Conservation (phyloP, 345 rosid species). For the Citrus glauca region DNA sequence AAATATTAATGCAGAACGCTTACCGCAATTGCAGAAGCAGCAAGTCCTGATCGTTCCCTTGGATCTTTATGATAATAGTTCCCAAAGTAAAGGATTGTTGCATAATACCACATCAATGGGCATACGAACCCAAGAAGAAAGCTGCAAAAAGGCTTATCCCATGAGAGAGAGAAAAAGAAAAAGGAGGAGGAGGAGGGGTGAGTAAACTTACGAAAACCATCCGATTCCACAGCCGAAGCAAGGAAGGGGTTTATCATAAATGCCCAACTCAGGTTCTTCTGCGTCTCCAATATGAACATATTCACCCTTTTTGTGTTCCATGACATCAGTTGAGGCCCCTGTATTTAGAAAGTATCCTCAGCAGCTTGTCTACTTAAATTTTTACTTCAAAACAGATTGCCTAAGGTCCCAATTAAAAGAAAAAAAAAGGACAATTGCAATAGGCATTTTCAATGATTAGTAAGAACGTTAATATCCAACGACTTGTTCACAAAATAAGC, state of each 20-base stretch:
- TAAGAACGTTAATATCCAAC: not conserved
- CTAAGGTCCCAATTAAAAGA: not conserved
- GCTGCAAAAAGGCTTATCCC: conserved; percentile 32
- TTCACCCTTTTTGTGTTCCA: conserved; percentile 42
- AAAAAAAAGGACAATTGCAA: not conserved
- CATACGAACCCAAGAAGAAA: conserved; percentile 75
- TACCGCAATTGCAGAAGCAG: conserved; percentile 91
- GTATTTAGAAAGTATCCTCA: conserved; percentile 17
- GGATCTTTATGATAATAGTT: conserved; percentile 90
- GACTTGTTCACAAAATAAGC: not conserved
- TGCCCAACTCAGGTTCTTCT: conserved; percentile 52
- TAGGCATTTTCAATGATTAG: not conserved
- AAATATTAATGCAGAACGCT: conserved; percentile 29
- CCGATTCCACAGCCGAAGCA: conserved; percentile 95
- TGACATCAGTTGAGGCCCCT: conserved; percentile 33
- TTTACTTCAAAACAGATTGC: not conserved
- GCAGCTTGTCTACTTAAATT: conserved; percentile 1
- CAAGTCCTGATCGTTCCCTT: conserved; percentile 90
- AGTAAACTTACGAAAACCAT: conserved; percentile 76
- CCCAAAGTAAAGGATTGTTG: conserved; percentile 70
- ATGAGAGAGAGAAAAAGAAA: conserved; percentile 8
- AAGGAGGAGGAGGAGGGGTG: not conserved
- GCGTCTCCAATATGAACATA: conserved; percentile 46
- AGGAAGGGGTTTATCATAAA: conserved; percentile 86
- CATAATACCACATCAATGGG: conserved; percentile 79